Evolutionary conservation across 108 stramenopile genomes (phyloP).

Genomic region (Nitzschia inconspicua): DNA sequence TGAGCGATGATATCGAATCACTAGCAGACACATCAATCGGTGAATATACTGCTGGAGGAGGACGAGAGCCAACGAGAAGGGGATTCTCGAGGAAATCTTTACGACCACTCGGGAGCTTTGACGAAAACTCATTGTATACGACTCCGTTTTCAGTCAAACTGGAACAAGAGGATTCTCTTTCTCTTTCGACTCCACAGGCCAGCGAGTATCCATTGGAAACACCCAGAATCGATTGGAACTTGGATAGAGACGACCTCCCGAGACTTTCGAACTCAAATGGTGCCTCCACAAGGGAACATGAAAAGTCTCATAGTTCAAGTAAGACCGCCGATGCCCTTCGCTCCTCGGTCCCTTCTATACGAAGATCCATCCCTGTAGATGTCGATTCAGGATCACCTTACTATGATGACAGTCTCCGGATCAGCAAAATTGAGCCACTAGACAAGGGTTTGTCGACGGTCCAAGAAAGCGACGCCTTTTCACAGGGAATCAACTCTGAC

Average conservation of each 20-base stretch:
- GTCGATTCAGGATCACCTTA: conserved; percentile 1
- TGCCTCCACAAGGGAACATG: too few species aligned
- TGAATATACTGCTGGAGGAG: conserved; percentile 21
- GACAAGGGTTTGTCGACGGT: neutral
- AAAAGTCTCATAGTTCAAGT: neutral
- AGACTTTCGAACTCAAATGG: too few species aligned
- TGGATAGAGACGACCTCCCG: too few species aligned
- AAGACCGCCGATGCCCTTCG: neutral
- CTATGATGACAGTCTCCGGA: neutral
- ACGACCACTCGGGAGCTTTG: conserved; percentile 23
- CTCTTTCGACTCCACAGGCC: neutral
- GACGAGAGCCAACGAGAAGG: neutral
- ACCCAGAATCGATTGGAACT: too few species aligned
- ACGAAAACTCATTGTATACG: conserved; percentile 37
- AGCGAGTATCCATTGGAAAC: too few species aligned
- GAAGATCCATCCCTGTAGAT: too few species aligned
- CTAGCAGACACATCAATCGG: conserved; percentile 39
- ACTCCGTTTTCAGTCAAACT: conserved; percentile 17
- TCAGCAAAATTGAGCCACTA: neutral
- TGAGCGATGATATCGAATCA: conserved; percentile 27
- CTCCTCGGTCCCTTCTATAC: too few species aligned
- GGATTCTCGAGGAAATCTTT: neutral
- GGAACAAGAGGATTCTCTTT: neutral
- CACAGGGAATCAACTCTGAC: too few species aligned
- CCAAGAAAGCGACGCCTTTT: neutral